A percentile compares a stretch with the other conserved stretches of the same genome.
These are phyloP conservation scores for Cercospora sesami DNA, from an alignment of 2,329 filamentous ascomycete species.

Conservation along the genomic window DNA sequence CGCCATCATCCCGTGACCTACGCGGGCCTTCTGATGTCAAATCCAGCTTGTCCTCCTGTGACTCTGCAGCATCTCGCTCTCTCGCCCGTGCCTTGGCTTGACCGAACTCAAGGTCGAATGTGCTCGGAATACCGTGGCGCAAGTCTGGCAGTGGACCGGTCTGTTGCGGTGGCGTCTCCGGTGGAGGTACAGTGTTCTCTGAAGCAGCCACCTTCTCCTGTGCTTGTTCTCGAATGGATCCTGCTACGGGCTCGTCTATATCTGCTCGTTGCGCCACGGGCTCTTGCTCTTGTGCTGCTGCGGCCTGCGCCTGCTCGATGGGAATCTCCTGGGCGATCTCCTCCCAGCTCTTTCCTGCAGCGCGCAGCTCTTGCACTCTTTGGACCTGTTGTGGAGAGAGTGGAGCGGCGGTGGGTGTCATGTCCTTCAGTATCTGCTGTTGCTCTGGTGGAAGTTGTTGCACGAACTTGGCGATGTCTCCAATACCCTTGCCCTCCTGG, in stretches of 20 bases:
- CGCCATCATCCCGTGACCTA: conserved; percentile 42
- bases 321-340: conserved; percentile 13
- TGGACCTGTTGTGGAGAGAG: conserved; percentile 1
- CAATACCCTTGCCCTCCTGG: conserved; percentile 13
- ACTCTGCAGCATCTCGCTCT: conserved; percentile 32
- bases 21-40: conserved; percentile 26
- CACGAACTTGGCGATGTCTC: conserved; percentile 16
- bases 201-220: conserved; percentile 34
- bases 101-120: conserved; percentile 73
- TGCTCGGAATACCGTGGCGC: conserved; percentile 92
- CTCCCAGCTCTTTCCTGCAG: conserved; percentile 15
- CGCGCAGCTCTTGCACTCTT: conserved; percentile 9
- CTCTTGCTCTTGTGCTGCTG: conserved; percentile 24
- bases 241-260: conserved; percentile 34
- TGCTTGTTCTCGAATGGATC: conserved; percentile 29
- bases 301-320: conserved; percentile 8
- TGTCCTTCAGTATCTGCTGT: conserved; percentile 14
- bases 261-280: conserved; percentile 36
- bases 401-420: conserved; percentile 8
- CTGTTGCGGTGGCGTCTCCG: conserved; percentile 21
- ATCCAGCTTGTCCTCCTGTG: conserved; percentile 32
- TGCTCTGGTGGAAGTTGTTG: conserved; percentile 16
- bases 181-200: conserved; percentile 29
- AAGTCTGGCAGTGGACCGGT: conserved; percentile 77
- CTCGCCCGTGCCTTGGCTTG: conserved; percentile 40